phyloP scores from a whole-genome alignment of 345 rosid species.

The Mangifera indica region DNA sequence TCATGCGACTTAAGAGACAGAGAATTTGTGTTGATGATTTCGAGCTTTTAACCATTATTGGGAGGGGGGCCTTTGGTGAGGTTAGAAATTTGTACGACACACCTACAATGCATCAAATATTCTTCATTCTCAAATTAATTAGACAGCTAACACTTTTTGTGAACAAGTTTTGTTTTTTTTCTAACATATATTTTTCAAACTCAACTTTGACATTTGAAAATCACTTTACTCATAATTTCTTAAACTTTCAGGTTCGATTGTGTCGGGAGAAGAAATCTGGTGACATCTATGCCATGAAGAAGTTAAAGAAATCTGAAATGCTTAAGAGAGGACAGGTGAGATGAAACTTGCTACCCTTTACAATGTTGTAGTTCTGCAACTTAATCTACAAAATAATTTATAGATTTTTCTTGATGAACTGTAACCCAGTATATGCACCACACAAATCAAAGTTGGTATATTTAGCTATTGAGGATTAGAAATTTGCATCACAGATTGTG shows the following conservation, averaged over 20 bases:
- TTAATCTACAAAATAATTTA: constrained; percentile 11
- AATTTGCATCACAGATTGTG: neutral
- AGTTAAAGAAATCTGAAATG: constrained; percentile 98
- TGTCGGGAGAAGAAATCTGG: constrained; percentile 96
- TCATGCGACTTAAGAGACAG: constrained; percentile 92
- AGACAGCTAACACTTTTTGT: neutral
- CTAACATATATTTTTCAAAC: constrained; percentile 5
- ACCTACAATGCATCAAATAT: constrained; percentile 5
- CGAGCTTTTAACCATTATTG: constrained; percentile 87
- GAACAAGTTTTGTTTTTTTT: neutral
- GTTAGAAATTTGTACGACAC: constrained; percentile 39
- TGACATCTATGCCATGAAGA: constrained; percentile 96
- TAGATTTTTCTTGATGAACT: neutral
- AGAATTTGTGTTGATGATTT: constrained; percentile 89
- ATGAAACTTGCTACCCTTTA: constrained; percentile 15
- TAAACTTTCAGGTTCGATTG: constrained; percentile 65
- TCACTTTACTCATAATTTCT: constrained; percentile 14
- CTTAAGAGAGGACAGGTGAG: constrained; percentile 91
- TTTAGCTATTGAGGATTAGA: neutral
- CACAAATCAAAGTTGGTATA: neutral
- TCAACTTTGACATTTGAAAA: constrained; percentile 8
- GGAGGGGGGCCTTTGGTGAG: constrained; percentile 96
- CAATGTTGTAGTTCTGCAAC: constrained; percentile 10
- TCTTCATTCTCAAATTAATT: constrained; percentile 11
- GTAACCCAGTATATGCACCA: neutral